phyloP scores from a whole-genome alignment of 257 asterid genomes.

The Solanum okadae region DNA sequence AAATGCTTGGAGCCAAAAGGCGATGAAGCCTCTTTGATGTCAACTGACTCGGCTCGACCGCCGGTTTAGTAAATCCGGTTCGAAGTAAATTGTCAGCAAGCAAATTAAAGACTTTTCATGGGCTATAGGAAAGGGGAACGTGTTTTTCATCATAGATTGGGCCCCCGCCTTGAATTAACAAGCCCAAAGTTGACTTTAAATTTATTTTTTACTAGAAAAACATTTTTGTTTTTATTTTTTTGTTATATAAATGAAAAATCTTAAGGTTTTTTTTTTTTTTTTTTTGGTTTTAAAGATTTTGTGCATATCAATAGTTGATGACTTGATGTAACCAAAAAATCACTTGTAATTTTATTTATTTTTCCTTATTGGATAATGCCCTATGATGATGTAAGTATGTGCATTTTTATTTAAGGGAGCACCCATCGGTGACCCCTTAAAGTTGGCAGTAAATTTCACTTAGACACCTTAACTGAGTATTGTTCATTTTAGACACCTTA shows the following conservation, averaged over 20 bases:
- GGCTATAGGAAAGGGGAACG: background rate
- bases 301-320: background rate
- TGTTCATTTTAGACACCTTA: too few species aligned
- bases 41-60: slow-evolving; percentile 15
- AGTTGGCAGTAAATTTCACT: too few species aligned
- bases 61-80: slow-evolving; percentile 27
- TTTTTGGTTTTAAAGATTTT: background rate
- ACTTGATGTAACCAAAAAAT: background rate
- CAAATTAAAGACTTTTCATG: background rate
- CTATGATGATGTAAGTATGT: background rate
- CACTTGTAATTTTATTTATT: background rate
- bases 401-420: too few species aligned
- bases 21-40: slow-evolving; percentile 33
- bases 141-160: background rate
- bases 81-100: background rate
- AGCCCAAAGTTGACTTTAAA: background rate
- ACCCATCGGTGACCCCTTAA: too few species aligned
- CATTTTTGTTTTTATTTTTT: background rate
- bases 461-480: too few species aligned
- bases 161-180: background rate
- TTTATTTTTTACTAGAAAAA: background rate
- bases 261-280: background rate
- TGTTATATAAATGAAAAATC: background rate
- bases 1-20: slow-evolving; percentile 60
- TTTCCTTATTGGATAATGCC: background rate